Evolutionary conservation across 2,329 filamentous ascomycete species (phyloP), one percentile per base, ranked within the genome.

Genomic region (Colletotrichum neosansevieriae): DNA sequence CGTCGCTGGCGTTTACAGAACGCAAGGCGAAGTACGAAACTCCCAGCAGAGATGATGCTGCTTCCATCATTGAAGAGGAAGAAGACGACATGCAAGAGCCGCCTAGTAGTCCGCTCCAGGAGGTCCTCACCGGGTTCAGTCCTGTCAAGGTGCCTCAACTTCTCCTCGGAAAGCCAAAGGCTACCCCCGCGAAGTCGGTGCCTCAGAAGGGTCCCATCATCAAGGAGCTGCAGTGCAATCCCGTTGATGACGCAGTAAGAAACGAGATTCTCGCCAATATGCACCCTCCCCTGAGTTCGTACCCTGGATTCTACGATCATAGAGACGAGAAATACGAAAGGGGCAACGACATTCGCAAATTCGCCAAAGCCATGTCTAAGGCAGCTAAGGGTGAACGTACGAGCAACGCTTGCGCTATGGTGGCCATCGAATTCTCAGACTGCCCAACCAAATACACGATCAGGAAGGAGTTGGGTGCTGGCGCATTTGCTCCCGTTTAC

Each of bases 401-500:
- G 2, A 85, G 85, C 10, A 87, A 88, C 89, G 2, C 80, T 85
- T 1, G 82, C 87, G 49, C 86, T 89, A 0, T 66, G 4, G 89
- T 93, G 0, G 83, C 87, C 4, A 84, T 98, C 21, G 83, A 88
- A 47, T 92, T 98, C 69, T 84, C 88, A 0, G 88, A 88, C 44
- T 85, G 88, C 2, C 81, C 86, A 21, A 84, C 89, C 44, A 87
- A 86, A 47, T 99, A 98, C 78, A 91, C 88, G 1, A 80, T 98
- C 64, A 93, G 92, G 75, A 89, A 91, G 57, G 94, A 98, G 77
- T 88, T 99, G 12, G 96, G 96, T 1, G 93, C 94, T 32, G 96
- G 96, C 9, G 96, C 96, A 1, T 99, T 97, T 79, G 96, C 95
- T 0, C 95, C 96, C 0, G 96, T 99, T 3, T 99, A 98, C 76